Conservation (phyloP, 2,329 filamentous ascomycete species). For the Penicillium digitatum region DNA sequence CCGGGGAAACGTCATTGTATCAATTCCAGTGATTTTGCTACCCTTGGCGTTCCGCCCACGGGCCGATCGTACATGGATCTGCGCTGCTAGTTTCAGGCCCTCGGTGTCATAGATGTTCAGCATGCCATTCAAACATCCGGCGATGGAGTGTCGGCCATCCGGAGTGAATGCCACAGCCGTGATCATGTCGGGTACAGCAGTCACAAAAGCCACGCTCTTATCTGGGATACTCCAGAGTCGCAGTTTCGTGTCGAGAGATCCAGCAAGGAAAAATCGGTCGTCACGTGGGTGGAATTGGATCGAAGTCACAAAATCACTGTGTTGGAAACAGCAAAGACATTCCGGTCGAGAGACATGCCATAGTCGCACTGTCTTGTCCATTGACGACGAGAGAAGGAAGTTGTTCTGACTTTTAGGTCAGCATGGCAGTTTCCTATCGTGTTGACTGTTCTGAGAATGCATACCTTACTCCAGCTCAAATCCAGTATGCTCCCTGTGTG, state of each 20-base stretch:
- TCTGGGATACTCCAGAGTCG: conserved; percentile 96
- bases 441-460: conserved; percentile 1
- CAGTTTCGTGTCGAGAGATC: conserved; percentile 82
- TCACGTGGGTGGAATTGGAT: conserved; percentile 92
- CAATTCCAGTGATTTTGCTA: conserved; percentile 94
- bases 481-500: conserved; percentile 85
- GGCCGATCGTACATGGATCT: conserved; percentile 89
- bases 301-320: conserved; percentile 91
- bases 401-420: conserved; percentile 61
- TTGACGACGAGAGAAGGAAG: conserved; percentile 89
- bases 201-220: conserved; percentile 82
- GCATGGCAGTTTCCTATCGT: not conserved
- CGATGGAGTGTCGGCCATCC: conserved; percentile 84
- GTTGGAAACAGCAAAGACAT: conserved; percentile 89
- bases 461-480: conserved; percentile 88
- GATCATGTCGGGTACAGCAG: conserved; percentile 76
- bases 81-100: conserved; percentile 74
- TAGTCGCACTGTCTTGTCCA: conserved; percentile 94
- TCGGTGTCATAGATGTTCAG: conserved; percentile 93
- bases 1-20: conserved; percentile 62
- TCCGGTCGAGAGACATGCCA: conserved; percentile 87
- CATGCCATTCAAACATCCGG: conserved; percentile 77
- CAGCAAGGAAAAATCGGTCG: conserved; percentile 93
- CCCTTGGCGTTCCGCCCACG: conserved; percentile 91
- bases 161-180: conserved; percentile 92